Base-by-base conservation (phyloP, 225 moss, liverwort and hornwort species). In the Polytrichum commune region DNA sequence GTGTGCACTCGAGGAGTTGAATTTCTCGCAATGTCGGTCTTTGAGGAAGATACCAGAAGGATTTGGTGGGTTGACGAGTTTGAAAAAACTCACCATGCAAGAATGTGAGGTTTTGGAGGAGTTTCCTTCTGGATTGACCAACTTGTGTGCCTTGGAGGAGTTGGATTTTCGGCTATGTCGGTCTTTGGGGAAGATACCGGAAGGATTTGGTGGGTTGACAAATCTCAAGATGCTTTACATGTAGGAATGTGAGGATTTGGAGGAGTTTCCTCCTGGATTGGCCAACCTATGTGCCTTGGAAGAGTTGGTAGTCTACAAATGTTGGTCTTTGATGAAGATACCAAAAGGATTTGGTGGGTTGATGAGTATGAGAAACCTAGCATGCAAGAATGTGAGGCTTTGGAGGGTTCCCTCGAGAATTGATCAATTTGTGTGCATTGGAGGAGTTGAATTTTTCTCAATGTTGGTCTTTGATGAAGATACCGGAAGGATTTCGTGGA, bases 121-220 rank as follows among this genome's bases (percentile, higher is more conserved):
- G 32, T 7, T 7, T 32, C 7, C 7, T 7, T 7, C 7, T 0
- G 32, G 32, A 32, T 7, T 32, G 32, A 32, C 0, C 32, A 32
- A 32, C 7, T 0, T 32, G 1, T 32, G 1, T 1, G 7, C 32
- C 1, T 7, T 32, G 7, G 32, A 32, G 32, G 32, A 32, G 7
- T 32, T 32, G 7, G 1, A 7, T 32, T 7, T 32, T 0, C 0
- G 0, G 0, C 6, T 0, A 1, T 30, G 30, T 30, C 6, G 6
- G 30, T 7, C 6, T 30, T 29, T 29, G 29, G 5, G 4, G 29
- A 5, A 29, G 4, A 29, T 29, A 29, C 29, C 29, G 4, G 29
- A 5, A 29, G 29, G 29, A 3, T 29, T 29, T 29, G 29, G 29
- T 29, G 29, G 29, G 4, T 29, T 29, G 5, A 29, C 29, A 4